Evolutionary conservation across 495 filamentous ascomycete genomes (phyloP).

Genomic region (Lentithecium fluviatile): DNA sequence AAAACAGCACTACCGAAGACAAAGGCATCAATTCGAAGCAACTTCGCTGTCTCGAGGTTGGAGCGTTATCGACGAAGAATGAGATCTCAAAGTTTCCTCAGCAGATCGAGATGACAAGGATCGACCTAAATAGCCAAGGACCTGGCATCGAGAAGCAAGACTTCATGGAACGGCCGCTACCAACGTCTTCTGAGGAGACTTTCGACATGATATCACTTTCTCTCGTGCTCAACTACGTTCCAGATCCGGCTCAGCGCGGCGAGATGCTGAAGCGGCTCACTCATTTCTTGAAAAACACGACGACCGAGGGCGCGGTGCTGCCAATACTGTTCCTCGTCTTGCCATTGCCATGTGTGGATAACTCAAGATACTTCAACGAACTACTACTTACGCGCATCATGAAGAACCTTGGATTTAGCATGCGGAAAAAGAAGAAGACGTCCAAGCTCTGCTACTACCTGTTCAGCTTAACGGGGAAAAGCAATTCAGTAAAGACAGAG

Average conservation of each 20-base stretch:
- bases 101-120: constrained; percentile 63
- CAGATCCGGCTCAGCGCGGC: constrained; percentile 69
- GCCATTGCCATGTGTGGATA: constrained; percentile 81
- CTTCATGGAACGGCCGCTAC: constrained; percentile 87
- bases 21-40: not conserved
- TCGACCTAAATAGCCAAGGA: constrained; percentile 86
- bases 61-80: constrained; percentile 81
- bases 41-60: constrained; percentile 71
- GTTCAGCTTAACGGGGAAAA: constrained; percentile 55
- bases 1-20: not conserved
- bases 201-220: constrained; percentile 95
- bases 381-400: constrained; percentile 70
- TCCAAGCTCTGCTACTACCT: constrained; percentile 87
- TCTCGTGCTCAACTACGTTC: constrained; percentile 91
- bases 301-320: constrained; percentile 40
- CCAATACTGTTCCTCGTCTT: constrained; percentile 88
- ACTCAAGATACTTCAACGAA: constrained; percentile 87
- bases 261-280: constrained; percentile 81
- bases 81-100: constrained; percentile 68
- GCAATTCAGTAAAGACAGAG: constrained; percentile 7
- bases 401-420: constrained; percentile 68
- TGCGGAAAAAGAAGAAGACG: constrained; percentile 65
- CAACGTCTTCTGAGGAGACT: constrained; percentile 55
- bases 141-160: constrained; percentile 81
- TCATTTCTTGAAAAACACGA: constrained; percentile 55